Conservation (phyloP, 805 yeast genomes). For the Kluyveromyces siamensis region DNA sequence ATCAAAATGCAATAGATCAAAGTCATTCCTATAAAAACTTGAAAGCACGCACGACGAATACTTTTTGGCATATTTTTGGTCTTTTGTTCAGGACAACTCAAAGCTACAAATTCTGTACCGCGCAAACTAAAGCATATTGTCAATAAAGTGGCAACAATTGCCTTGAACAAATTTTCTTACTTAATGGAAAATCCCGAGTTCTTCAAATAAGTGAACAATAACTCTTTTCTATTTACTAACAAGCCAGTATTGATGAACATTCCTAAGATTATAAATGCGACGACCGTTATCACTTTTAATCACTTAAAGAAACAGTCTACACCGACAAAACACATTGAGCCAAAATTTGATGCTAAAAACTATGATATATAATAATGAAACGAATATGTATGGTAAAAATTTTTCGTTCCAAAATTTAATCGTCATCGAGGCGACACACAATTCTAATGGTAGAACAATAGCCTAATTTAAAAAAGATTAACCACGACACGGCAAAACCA, state of each 20-base stretch:
- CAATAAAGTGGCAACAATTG: constrained; percentile 52
- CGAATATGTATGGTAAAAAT: constrained; percentile 18
- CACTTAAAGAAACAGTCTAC: constrained; percentile 40
- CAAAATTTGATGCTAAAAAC: constrained; percentile 38
- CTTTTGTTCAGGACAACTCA: constrained; percentile 63
- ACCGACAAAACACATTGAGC: constrained; percentile 46
- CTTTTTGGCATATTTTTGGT: constrained; percentile 39
- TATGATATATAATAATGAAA: constrained; percentile 18
- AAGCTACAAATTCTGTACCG: constrained; percentile 59
- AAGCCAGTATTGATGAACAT: constrained; percentile 37
- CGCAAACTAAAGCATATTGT: constrained; percentile 67
- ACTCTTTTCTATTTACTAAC: constrained; percentile 31
- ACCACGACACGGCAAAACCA: constrained; percentile 58
- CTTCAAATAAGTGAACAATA: constrained; percentile 37
- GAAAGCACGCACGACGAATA: constrained; percentile 50
- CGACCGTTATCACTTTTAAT: constrained; percentile 34
- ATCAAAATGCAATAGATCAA: constrained; percentile 47
- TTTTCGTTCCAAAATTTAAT: constrained; percentile 36
- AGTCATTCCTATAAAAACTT: constrained; percentile 45
- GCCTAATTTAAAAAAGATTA: constrained; percentile 47
- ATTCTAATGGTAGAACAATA: constrained; percentile 44
- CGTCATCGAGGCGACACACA: constrained; percentile 46
- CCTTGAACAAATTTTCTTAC: constrained; percentile 48
- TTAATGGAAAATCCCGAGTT: constrained; percentile 45
- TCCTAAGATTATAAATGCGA: constrained; percentile 42